Base-by-base conservation (phyloP, 2,329 filamentous ascomycete genomes). In the Macroventuria anomochaeta region DNA sequence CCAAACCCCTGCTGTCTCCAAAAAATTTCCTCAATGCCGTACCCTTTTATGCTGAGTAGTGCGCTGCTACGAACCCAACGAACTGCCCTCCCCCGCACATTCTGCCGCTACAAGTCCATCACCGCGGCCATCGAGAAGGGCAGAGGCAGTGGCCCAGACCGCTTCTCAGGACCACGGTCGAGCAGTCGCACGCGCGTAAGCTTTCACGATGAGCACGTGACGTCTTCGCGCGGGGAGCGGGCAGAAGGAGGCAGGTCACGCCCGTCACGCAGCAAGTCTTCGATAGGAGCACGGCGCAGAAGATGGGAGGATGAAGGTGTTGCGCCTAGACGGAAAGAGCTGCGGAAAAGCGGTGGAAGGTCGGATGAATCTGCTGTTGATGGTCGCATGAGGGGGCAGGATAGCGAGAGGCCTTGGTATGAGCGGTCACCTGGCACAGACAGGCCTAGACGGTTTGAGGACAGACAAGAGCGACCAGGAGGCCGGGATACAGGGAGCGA, bases 61-160 rank as follows among this genome's bases (percentile, higher is more conserved):
- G 50, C 49, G 52, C 55, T 67, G 25, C 51, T 62, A 25, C 60
- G 59, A 13, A 57, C 53, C 7, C 63, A 61, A 17, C 48, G 33
- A 42, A 28, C 47, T 4, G 42, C n/a, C 8, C 23, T 64, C 5
- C 59, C 65, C 6, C 59, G 42, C 38, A 53, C 57, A 2, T 67
- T 64, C 26, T 49, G 53, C 33, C 68, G 70, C 33, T 60, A 68
- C 58, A 72, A 72, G 49, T 73, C 70, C 29, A 59, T 73, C 37
- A 67, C 63, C 32, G 65, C 67, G 7, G 63, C 69, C 34, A 72
- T 73, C 53, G 70, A 72, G 55, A 59, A 65, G 58, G 69, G 64
- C 43, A 61, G 58, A 48, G 59, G 53, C 13, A 46, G 56, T 15
- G 46, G 55, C 13, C 53, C 56, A 20, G 52, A 58, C 10, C 50